Evolutionary conservation across 1,284 basidiomycete genomes (phyloP).

Genomic region (Tilletiopsis washingtonensis): DNA sequence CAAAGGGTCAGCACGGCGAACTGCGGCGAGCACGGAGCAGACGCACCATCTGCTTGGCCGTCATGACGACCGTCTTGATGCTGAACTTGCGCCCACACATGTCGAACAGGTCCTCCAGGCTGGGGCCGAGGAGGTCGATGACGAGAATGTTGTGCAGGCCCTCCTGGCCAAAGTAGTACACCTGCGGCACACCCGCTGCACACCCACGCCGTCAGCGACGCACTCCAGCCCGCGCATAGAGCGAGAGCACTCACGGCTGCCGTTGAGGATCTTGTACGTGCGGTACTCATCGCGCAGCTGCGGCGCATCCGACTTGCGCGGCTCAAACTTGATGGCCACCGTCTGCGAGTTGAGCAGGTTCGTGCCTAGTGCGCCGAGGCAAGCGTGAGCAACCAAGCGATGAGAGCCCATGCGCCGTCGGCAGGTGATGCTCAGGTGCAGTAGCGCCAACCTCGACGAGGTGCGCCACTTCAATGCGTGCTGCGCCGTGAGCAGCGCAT

Average conservation of each 20-base stretch:
- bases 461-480: too few relatives aligned
- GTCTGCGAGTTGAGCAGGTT: conserved; percentile 91
- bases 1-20: background rate
- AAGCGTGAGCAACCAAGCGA: background rate
- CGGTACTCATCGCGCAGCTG: conserved; percentile 94
- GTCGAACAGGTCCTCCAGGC: conserved; percentile 87
- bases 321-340: conserved; percentile 97
- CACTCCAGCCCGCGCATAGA: background rate
- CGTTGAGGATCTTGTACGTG: conserved; percentile 87
- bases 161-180: conserved; percentile 95
- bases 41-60: conserved; percentile 86
- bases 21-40: background rate
- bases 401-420: too few relatives aligned
- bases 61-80: conserved; percentile 94
- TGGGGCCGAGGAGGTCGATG: conserved; percentile 87
- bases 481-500: too few relatives aligned
- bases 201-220: background rate
- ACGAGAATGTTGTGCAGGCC: conserved; percentile 95
- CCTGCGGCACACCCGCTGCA: conserved; percentile 80
- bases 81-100: conserved; percentile 91
- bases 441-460: too few relatives aligned
- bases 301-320: conserved; percentile 89
- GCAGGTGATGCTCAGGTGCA: too few relatives aligned
- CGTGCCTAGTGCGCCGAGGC: conserved; percentile 57
- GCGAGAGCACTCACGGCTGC: conserved; percentile 64